Evolutionary conservation across 139 green algal genomes (phyloP), one percentile per base, ranked within the genome.

Genomic region (Micromonas commoda): DNA sequence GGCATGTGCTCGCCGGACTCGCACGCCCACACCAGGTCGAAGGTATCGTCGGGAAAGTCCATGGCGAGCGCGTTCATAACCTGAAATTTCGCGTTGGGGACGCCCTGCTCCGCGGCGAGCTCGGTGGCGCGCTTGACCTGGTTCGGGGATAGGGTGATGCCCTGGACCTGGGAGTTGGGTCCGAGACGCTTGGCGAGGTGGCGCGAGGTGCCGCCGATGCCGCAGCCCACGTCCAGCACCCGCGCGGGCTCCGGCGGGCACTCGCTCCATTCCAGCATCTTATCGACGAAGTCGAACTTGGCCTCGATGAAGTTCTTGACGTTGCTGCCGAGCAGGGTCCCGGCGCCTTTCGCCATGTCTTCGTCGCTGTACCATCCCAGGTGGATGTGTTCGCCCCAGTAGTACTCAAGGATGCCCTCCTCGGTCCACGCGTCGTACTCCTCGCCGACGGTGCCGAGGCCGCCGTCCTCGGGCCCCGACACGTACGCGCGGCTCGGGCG

Each of bases 1-100:
- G 94, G 94, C 94, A 98, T 98, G 88, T 98, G 94, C 88, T 98
- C 94, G 2, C 94, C 94, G 20, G 77, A 90, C 88, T 98, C 94
- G 76, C 96, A 97, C 3, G 91, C 96, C 93, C 94, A 98, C 70
- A 98, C 94, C 54, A 98, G 81, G 84, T 98, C 94, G 72, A 97
- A 98, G 9, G 68, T 84, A 84, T 94, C 83, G 80, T 97, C 91
- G 6, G 81, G 79, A 72, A 93, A 96, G 0, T 88, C 77, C 92
- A 98, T 97, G 0, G 88, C 77, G 38, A 98, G 83, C 6, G 94
- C 94, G 69, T 98, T 90, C 90, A 97, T 97, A 1, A 98, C 94
- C 85, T 94, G 79, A 4, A 85, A 83, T 13, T 63, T 21, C 37
- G 82, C 82, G 63, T 88, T 81, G 54, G 6, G 51, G 0, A 97